Evolutionary conservation across 768 basidiomycete genomes (phyloP).

Genomic region (Panellus pusillus): DNA sequence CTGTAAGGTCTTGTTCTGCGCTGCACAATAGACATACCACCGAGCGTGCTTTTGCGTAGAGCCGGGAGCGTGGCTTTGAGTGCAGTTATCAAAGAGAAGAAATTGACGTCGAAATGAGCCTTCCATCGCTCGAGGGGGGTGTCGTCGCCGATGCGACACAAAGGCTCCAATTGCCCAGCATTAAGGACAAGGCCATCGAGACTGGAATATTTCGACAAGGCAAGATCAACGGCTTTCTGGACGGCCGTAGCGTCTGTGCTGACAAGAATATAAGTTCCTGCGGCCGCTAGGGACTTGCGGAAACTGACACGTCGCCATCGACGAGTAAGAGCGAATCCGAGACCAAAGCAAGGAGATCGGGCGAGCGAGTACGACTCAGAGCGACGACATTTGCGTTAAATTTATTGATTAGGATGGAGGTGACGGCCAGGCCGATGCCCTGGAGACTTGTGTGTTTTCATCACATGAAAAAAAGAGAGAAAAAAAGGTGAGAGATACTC

Average conservation of each 20-base stretch:
- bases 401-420: conserved; percentile 60
- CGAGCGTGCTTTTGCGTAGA: conserved; percentile 56
- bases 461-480: conserved; percentile 3
- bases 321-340: conserved; percentile 51
- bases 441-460: conserved; percentile 29
- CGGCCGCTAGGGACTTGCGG: background rate
- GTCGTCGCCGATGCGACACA: conserved; percentile 56
- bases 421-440: conserved; percentile 78
- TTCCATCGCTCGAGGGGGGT: conserved; percentile 63
- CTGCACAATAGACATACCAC: conserved; percentile 23
- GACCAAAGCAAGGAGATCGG: conserved; percentile 59
- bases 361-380: conserved; percentile 66
- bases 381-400: conserved; percentile 73
- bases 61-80: conserved; percentile 67
- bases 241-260: conserved; percentile 63
- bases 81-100: conserved; percentile 79
- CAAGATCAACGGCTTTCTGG: conserved; percentile 54
- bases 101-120: conserved; percentile 78
- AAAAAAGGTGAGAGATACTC: conserved; percentile 35
- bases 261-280: conserved; percentile 15
- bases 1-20: background rate
- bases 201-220: conserved; percentile 52
- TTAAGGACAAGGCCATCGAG: conserved; percentile 84
- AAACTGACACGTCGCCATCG: conserved; percentile 76
- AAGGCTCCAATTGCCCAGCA: conserved; percentile 75